Evolutionary conservation across 768 basidiomycete genomes (phyloP), one percentile per base, ranked within the genome.

Genomic region (Termitomyces sp.): DNA sequence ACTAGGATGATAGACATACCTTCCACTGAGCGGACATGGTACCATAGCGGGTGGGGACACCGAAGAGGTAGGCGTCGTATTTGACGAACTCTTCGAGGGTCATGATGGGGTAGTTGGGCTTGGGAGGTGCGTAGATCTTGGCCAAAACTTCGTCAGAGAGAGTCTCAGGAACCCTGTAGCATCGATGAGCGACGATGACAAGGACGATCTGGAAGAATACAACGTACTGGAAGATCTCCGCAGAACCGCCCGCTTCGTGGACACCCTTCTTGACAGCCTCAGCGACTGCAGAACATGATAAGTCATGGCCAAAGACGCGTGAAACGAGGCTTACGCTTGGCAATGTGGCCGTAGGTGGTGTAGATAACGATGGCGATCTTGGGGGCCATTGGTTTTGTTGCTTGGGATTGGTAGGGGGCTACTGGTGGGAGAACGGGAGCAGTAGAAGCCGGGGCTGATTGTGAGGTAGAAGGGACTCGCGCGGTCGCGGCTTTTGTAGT

Each of bases 21-120:
- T 88, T 89, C 84, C 84, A 88, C 63, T 95, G 92, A 2, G 77
- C 88, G 25, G 92, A 83, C 70, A 90, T 85, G 65, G 81, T 85
- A 41, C 92, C 92, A 72, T 82, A 95, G 64, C 92, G 87, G 27
- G 89, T 89, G 52, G 87, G 87, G 56, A 92, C 76, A 58, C 90
- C 92, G 51, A 92, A 77, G 61, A 95, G 62, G 79, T 82, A 85
- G 5, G 82, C 92, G 63, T 95, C 90, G 65, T 79, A 89, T 5
- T 77, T 56, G 19, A 72, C 61, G 50, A 96, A 77, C 14, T 69
- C 74, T 1, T 74, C 70, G 25, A 86, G 78, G 2, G 71, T 75
- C 64, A 92, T 75, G 62, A 90, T 65, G 3, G 92, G 90, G 70
- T 91, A 91, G 62, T 80, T 71, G 47, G 82, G 82, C 69, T 90